phyloP scores from a whole-genome alignment of 2,329 filamentous ascomycete genomes.

The Fonsecaea pugnacius region DNA sequence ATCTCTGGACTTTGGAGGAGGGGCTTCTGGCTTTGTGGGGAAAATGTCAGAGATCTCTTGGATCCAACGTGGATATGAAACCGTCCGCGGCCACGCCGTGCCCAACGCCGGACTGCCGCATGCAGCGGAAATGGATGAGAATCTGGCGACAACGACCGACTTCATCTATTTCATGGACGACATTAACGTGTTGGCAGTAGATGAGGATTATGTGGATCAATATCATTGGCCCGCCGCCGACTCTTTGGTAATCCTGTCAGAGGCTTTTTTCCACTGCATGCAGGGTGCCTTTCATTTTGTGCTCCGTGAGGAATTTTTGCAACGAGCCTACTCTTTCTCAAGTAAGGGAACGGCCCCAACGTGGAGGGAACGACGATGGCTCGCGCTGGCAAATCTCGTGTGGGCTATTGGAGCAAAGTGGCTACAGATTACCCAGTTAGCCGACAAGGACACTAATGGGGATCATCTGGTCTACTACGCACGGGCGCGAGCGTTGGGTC shows the following conservation, averaged over 20 bases:
- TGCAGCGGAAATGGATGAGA: constrained; percentile 17
- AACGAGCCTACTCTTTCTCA: constrained; percentile 13
- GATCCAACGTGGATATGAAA: constrained; percentile 28
- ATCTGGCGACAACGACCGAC: constrained; percentile 15
- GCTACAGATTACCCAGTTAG: constrained; percentile 27
- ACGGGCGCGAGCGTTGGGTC: constrained; percentile 7
- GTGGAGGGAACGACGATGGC: constrained; percentile 30
- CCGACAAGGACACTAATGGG: background rate
- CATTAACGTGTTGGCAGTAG: constrained; percentile 28
- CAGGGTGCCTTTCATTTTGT: constrained; percentile 30
- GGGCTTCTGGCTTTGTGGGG: constrained; percentile 31
- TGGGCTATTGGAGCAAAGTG: constrained; percentile 18
- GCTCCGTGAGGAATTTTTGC: constrained; percentile 27
- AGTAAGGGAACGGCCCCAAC: background rate
- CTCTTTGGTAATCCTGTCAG: constrained; percentile 24
- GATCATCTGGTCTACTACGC: constrained; percentile 11
- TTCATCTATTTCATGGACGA: constrained; percentile 34
- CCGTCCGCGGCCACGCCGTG: background rate
- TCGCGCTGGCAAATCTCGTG: constrained; percentile 21
- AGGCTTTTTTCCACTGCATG: constrained; percentile 33
- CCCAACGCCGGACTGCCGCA: background rate
- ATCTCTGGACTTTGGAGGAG: constrained; percentile 26
- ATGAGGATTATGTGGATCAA: constrained; percentile 32
- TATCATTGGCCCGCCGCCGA: constrained; percentile 24
- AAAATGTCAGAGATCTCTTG: constrained; percentile 36